Evolutionary conservation across 345 rosid species (phyloP).

Genomic region (Mercurialis annua): DNA sequence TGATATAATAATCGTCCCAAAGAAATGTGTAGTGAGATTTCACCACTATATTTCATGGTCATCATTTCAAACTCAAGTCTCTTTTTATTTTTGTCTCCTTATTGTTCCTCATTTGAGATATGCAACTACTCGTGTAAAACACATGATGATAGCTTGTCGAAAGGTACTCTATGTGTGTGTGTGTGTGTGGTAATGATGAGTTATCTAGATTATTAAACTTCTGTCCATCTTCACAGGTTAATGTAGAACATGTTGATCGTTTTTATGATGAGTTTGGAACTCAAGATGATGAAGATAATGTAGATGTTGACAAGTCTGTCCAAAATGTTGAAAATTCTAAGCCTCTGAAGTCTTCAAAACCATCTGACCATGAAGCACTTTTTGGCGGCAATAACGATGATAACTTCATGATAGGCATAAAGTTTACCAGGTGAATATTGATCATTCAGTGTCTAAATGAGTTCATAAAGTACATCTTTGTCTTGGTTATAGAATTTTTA

Average conservation of each 20-base stretch:
- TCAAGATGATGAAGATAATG: constrained; percentile 49
- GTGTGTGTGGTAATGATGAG: no score
- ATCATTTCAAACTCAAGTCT: not conserved
- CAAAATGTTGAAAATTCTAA: constrained; percentile 30
- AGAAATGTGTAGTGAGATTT: not conserved
- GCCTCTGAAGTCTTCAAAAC: constrained; percentile 60
- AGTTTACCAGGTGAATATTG: constrained; percentile 73
- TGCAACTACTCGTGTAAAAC: not conserved
- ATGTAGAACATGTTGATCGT: constrained; percentile 75
- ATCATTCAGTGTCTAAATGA: no score
- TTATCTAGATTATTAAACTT: not conserved
- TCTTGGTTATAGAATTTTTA: no score
- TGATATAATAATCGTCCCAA: not conserved
- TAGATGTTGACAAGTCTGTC: constrained; percentile 21
- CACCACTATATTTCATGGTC: not conserved
- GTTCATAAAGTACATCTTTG: no score
- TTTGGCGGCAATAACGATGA: constrained; percentile 73
- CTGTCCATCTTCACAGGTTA: constrained; percentile 47
- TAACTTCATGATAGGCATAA: constrained; percentile 81
- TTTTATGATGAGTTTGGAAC: constrained; percentile 71
- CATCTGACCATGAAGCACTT: constrained; percentile 75
- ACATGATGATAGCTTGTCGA: not conserved
- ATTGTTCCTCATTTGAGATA: not conserved
- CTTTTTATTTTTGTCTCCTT: not conserved
- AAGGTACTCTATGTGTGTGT: not conserved